Evolutionary conservation across 1,284 basidiomycete genomes (phyloP), one percentile per base, ranked within the genome.

Genomic region (Naganishia albida): DNA sequence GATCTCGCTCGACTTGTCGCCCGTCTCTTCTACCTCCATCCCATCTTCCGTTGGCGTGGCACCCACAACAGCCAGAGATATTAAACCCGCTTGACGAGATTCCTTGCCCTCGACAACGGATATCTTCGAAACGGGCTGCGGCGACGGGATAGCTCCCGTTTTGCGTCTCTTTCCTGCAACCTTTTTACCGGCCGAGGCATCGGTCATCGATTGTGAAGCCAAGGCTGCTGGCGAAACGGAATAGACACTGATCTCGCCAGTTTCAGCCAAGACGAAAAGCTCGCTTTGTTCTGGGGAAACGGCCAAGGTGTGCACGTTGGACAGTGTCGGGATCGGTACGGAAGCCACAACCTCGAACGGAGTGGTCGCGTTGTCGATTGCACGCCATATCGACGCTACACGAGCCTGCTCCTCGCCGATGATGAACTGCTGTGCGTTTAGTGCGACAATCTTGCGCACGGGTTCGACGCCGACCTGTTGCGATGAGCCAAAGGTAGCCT

Each of bases 371-470:
- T 78, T 66, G 75, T 78, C 30, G 25, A 64, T 80, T 77, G 67
- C 84, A 70, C 72, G 85, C 89, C 88, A 86, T 54, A 87, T 72
- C 71, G 86, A 88, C n/a, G 90, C 80, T 50, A 88, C 85, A 23
- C 90, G 85, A 77, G 92, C 90, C 34, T 83, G 84, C 71, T 89
- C 86, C 6, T 89, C 89, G 23, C 84, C 83, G 4, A 89, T 88
- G 48, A 88, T 78, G 75, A 92, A 89, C 7, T 40, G 57, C 74
- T 76, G 4, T 7, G 42, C 20, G 67, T 66, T 1, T 10, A 79
- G 59, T 15, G 77, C 70, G 7, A 71, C 59, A 30, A 79, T 59
- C 10, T 72, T 72, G 15, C 75, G 75, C 67, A 79, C 71, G 2
- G 74, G 70, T 2, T 77, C 72, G 1, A 77, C 76, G 4, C 77